phyloP scores from a whole-genome alignment of 139 green algal genomes.

The Deuterostichococcus epilithicus region DNA sequence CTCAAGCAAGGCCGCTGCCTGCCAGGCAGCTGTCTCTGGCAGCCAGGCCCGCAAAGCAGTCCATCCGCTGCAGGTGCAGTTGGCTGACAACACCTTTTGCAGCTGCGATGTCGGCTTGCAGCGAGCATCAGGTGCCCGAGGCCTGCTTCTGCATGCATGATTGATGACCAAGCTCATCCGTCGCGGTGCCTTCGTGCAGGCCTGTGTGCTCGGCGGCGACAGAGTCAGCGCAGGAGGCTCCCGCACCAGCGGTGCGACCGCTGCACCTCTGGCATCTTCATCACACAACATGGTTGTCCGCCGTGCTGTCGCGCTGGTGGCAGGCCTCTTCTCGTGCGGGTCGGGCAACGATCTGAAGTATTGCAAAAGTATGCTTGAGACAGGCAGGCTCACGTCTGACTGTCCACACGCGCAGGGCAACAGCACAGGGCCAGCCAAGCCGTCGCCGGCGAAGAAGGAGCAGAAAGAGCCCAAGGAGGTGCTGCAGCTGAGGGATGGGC shows the following conservation, averaged over 20 bases:
- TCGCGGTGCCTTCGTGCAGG: background rate
- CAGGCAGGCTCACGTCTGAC: too few species aligned
- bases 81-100: too few species aligned
- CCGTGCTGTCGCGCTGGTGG: too few species aligned
- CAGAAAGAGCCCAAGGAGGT: background rate
- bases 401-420: background rate
- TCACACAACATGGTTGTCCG: too few species aligned
- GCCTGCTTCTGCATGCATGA: too few species aligned
- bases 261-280: too few species aligned
- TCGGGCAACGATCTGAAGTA: too few species aligned
- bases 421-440: background rate
- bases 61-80: background rate
- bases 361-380: too few species aligned
- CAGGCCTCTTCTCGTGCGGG: too few species aligned
- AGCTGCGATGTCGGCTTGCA: too few species aligned
- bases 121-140: too few species aligned
- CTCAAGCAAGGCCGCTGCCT: background rate
- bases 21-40: background rate
- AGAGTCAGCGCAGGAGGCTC: background rate
- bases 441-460: background rate
- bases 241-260: background rate
- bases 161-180: too few species aligned
- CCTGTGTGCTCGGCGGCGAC: background rate
- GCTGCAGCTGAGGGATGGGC: slow-evolving; percentile 64
- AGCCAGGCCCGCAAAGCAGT: background rate